Percentiles rank a stretch among this genome's conserved stretches.
phyloP scores from a whole-genome alignment of 2,329 filamentous ascomycete genomes.

The Alternaria sp. region DNA sequence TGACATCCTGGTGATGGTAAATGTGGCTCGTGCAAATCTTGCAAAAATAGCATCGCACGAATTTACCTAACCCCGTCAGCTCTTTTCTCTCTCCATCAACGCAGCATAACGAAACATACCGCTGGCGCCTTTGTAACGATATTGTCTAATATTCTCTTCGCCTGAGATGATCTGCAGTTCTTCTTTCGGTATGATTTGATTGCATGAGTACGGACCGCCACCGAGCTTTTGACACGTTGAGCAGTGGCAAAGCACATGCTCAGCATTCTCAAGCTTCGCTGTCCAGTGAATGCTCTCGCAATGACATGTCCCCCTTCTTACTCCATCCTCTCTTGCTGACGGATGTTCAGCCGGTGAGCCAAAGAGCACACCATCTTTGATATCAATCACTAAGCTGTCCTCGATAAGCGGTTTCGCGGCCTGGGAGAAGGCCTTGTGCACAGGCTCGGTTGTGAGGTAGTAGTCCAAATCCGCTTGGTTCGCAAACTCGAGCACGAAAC shows the following conservation, averaged over 20 bases:
- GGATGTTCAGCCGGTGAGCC: constrained; percentile 34
- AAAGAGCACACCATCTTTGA: constrained; percentile 45
- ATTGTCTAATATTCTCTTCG: constrained; percentile 29
- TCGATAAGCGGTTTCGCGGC: constrained; percentile 42
- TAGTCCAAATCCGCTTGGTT: constrained; percentile 46
- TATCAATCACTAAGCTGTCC: constrained; percentile 45
- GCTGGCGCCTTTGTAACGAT: constrained; percentile 32
- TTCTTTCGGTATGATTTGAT: constrained; percentile 45
- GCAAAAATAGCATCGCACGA: constrained; percentile 51
- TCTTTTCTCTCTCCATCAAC: constrained; percentile 28
- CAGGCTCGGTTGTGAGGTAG: constrained; percentile 41
- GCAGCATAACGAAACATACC: neutral
- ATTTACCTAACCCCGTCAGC: constrained; percentile 29
- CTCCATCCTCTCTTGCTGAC: constrained; percentile 8
- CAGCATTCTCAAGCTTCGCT: constrained; percentile 34
- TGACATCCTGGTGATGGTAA: constrained; percentile 52
- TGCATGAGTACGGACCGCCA: constrained; percentile 48
- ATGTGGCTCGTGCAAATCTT: constrained; percentile 51
- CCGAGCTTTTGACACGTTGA: constrained; percentile 48
- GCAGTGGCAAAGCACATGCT: constrained; percentile 51
- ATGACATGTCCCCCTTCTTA: constrained; percentile 42
- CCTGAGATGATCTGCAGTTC: constrained; percentile 38
- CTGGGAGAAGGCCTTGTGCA: constrained; percentile 43
- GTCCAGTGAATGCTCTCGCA: constrained; percentile 38
- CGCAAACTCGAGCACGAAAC: constrained; percentile 47